Evolutionary conservation across 2,329 filamentous ascomycete genomes (phyloP), one percentile per base, ranked within the genome.

Genomic region (Chrysoporthe deuterocubensis): DNA sequence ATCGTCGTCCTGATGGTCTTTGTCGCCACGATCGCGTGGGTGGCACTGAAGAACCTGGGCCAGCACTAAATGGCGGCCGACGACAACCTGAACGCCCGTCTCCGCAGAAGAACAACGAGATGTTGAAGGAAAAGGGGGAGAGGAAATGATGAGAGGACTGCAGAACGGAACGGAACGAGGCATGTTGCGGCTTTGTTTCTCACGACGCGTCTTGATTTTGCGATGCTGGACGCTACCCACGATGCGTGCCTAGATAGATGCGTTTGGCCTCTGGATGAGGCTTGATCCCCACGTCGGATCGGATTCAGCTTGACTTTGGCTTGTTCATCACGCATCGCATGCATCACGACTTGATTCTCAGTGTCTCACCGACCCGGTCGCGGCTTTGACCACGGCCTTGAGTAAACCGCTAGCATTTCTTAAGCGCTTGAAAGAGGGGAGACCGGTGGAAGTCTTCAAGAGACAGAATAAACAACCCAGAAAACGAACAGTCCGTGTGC

Each of bases 1-100:
- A 68, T 81, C 7, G 54, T 71, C 40, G 69, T 72, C 48, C 62
- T 73, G 57, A 61, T 72, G 42, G 37, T 50, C 32, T 52, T 42
- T 26, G 40, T 69, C 70, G 71, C 73, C 14, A 66, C 67, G 8
- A 43, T 73, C 42, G 21, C 74, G 8, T 71, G 71, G 18, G 57
- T 71, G 11, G 67, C 74, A 11, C 67, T 74, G 43, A 67, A 65
- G 54, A 65, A 64, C n/a, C n/a, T 43, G 40, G 13, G n/a, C n/a
- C 57, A 37, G 9, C 9, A 57, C 42, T 67, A 56, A 44, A 13
- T 9, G 32, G 11, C 8, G 32, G 44, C 14, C 8, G 18, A n/a
- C 44, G 44, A 46, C 46, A 13, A 13, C 7, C 46, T 11, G 16
- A 26, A 26, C 26, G 26, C 26, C 26, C 26, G 26, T 26, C 26